A percentile compares a stretch with the other conserved stretches of the same genome.
Evolutionary conservation across 2,329 filamentous ascomycete species (phyloP).

Genomic region (Alternaria tenuissima): DNA sequence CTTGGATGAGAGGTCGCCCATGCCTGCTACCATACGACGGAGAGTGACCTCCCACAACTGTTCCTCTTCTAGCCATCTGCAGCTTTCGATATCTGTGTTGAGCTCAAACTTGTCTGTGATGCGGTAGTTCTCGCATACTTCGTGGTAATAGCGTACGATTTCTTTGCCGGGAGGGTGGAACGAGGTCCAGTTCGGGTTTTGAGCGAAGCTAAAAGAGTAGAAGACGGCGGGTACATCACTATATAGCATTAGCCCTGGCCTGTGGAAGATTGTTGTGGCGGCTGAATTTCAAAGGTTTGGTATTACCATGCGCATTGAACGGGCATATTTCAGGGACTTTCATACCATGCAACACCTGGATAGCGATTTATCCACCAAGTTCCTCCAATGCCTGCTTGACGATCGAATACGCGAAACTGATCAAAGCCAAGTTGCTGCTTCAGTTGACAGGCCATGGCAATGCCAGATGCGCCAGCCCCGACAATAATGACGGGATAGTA

Average conservation of each 20-base stretch:
- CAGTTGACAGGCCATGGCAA: constrained; percentile 67
- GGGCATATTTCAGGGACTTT: constrained; percentile 7
- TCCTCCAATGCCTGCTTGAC: constrained; percentile 65
- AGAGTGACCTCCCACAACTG: constrained; percentile 65
- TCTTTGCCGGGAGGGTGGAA: constrained; percentile 60
- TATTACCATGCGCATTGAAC: not conserved
- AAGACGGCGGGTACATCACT: constrained; percentile 61
- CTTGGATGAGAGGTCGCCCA: constrained; percentile 61
- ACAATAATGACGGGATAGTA: constrained; percentile 64
- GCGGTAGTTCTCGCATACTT: constrained; percentile 61
- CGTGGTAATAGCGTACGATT: constrained; percentile 61
- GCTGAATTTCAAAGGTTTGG: not conserved
- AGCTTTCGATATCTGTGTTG: constrained; percentile 64
- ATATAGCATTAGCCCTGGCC: constrained; percentile 18
- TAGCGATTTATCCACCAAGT: constrained; percentile 72
- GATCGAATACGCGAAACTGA: constrained; percentile 69
- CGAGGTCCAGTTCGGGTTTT: constrained; percentile 61
- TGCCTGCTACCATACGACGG: constrained; percentile 60
- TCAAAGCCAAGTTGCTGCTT: constrained; percentile 65
- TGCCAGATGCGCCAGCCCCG: constrained; percentile 69
- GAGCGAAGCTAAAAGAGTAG: constrained; percentile 66
- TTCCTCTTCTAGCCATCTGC: constrained; percentile 62
- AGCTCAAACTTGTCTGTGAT: constrained; percentile 66
- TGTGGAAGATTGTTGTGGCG: not conserved
- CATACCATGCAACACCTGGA: constrained; percentile 52